A percentile compares a stretch with the other conserved stretches of the same genome.
Conservation (phyloP, 1,284 basidiomycete species). For the Irpex sp. region DNA sequence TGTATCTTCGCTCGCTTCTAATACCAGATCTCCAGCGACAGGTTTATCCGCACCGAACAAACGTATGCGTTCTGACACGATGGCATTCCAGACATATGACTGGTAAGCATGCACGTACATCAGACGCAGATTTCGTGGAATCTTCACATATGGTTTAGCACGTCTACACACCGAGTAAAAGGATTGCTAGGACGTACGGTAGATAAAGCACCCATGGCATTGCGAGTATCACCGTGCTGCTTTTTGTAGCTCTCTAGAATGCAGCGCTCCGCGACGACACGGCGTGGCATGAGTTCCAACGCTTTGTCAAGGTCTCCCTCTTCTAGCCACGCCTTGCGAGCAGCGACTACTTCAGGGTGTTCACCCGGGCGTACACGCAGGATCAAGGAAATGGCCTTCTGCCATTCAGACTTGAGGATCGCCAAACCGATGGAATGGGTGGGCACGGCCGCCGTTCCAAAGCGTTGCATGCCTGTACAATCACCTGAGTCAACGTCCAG, state of each 20-base stretch:
- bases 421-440: conserved; percentile 93
- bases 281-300: conserved; percentile 76
- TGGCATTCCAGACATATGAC: conserved; percentile 97
- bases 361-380: conserved; percentile 82
- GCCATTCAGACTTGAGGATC: conserved; percentile 86
- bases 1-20: conserved; percentile 41
- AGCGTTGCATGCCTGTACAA: conserved; percentile 88
- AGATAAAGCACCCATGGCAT: conserved; percentile 81
- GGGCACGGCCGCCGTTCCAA: conserved; percentile 93
- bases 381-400: conserved; percentile 78
- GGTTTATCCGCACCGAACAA: conserved; percentile 72
- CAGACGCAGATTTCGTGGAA: conserved; percentile 88
- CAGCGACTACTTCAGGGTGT: conserved; percentile 78
- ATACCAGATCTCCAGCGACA: conserved; percentile 85
- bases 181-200: conserved; percentile 47
- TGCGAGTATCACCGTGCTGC: conserved; percentile 68
- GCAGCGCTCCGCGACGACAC: conserved; percentile 88
- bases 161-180: not conserved
- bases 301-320: conserved; percentile 76
- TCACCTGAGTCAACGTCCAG: not conserved
- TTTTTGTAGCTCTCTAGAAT: conserved; percentile 89
- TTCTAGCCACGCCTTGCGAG: conserved; percentile 79
- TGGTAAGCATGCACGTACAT: conserved; percentile 99
- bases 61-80: conserved; percentile 88
- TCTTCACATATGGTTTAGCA: conserved; percentile 42